Conservation (phyloP, 176 grass and related monocot genomes). For the Leersia perrieri region DNA sequence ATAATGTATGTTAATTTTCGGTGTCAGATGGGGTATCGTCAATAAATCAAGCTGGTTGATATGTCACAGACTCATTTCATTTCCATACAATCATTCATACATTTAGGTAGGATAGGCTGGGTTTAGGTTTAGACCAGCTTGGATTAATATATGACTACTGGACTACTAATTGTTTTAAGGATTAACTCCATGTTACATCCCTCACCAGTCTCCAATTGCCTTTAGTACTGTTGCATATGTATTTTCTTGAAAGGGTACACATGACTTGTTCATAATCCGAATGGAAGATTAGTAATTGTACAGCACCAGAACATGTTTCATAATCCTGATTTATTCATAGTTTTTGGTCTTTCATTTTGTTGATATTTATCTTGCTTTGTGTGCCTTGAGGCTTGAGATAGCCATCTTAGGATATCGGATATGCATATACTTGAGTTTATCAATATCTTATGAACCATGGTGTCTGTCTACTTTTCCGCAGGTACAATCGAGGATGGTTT, state of each 20-base stretch:
- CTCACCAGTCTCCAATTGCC: neutral
- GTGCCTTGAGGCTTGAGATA: neutral
- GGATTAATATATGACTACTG: neutral
- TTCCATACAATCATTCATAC: too few species aligned
- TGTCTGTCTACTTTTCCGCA: conserved; percentile 18
- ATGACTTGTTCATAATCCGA: neutral
- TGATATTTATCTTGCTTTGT: neutral
- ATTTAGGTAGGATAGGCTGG: neutral
- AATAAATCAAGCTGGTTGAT: too few species aligned
- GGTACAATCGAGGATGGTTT: conserved; percentile 87
- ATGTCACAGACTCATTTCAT: too few species aligned
- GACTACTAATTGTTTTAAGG: neutral
- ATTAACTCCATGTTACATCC: neutral
- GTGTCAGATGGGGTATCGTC: too few species aligned
- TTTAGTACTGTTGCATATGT: neutral
- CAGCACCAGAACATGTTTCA: neutral
- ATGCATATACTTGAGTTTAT: neutral
- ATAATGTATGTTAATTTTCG: too few species aligned
- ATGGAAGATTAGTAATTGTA: neutral
- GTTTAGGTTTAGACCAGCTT: neutral
- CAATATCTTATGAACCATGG: conserved; percentile 16
- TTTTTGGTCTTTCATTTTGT: neutral
- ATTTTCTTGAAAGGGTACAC: neutral
- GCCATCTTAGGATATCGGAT: neutral
- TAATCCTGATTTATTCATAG: neutral